Conservation (phyloP, 2,329 filamentous ascomycete genomes). For the Phialophora verrucosa region DNA sequence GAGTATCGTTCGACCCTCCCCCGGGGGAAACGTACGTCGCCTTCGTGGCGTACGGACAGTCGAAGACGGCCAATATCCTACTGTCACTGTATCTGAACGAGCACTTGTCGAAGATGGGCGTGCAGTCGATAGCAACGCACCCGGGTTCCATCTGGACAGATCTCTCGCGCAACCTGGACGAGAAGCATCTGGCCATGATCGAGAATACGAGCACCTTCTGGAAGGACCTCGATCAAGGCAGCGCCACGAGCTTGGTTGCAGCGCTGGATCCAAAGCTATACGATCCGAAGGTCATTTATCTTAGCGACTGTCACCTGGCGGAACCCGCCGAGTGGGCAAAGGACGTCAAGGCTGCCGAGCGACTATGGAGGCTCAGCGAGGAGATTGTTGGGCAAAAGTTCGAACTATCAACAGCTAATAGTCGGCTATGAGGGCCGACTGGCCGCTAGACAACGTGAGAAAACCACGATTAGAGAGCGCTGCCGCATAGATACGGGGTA, state of each 20-base stretch:
- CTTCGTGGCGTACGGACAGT: slow-evolving; percentile 53
- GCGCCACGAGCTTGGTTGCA: slow-evolving; percentile 51
- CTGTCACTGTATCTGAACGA: slow-evolving; percentile 48
- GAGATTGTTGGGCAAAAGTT: slow-evolving; percentile 47
- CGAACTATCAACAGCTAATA: slow-evolving; percentile 18
- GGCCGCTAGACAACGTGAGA: background rate
- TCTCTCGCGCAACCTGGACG: slow-evolving; percentile 39
- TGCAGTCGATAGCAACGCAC: slow-evolving; percentile 50
- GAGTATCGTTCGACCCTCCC: slow-evolving; percentile 35
- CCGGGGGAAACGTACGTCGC: slow-evolving; percentile 42
- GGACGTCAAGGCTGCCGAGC: slow-evolving; percentile 34
- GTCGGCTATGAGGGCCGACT: slow-evolving; percentile 8
- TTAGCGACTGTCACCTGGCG: slow-evolving; percentile 47
- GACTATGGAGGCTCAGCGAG: slow-evolving; percentile 34
- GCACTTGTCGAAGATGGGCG: slow-evolving; percentile 48
- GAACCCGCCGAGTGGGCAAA: slow-evolving; percentile 42
- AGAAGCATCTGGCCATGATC: slow-evolving; percentile 38
- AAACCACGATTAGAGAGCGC: background rate
- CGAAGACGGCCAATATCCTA: slow-evolving; percentile 57
- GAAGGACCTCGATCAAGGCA: slow-evolving; percentile 31
- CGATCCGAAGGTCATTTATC: slow-evolving; percentile 39
- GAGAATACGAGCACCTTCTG: slow-evolving; percentile 41
- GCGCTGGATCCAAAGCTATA: slow-evolving; percentile 52
- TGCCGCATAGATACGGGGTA: background rate
- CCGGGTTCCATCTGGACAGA: slow-evolving; percentile 44